Base-by-base conservation (phyloP, 2,329 filamentous ascomycete species). In the Exophiala lecanii-corni region DNA sequence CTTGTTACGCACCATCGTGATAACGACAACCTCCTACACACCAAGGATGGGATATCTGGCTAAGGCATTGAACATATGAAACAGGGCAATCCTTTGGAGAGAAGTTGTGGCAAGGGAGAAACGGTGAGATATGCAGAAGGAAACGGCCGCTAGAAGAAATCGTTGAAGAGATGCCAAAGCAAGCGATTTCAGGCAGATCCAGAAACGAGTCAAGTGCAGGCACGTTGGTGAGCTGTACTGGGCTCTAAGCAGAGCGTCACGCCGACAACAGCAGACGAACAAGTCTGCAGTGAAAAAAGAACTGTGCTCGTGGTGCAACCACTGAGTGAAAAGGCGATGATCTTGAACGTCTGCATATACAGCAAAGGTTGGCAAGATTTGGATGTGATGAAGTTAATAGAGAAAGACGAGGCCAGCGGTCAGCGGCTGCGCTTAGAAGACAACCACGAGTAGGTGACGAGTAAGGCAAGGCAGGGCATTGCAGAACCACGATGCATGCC, bases 1-100 rank as follows among this genome's bases (percentile, higher is more conserved):
- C 32, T 47, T 51, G 32, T 40, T 42, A 38, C 36, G 45, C 18
- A 40, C 45, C 49, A 51, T 51, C 21, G 17, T 35, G 18, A 23
- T 25, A 26, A 17, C 31, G 7, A 26, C 23, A 36, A 23, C 42
- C 39, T 32, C 36, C 45, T 51, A 51, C 49, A 46, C 36, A 20
- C 32, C 25, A 13, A 44, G 21, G 47, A 40, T 28, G 21, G 35
- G 36, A 33, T 19, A 40, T 36, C n/a, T 23, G 23, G 33, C 5
- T 21, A 28, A 33, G 38, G 44, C 47, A 50, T 50, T 26, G 30
- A 34, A 18, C 39, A 38, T 33, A 26, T n/a, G 36, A 36, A 13
- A 30, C 13, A 21, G 20, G 21, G 18, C 25, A 32, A 28, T 26
- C 31, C 26, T 38, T 33, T n/a, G n/a, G 43, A 28, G 18, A 23